Conservation (phyloP, 805 yeast genomes). For the Saturnispora bothae region DNA sequence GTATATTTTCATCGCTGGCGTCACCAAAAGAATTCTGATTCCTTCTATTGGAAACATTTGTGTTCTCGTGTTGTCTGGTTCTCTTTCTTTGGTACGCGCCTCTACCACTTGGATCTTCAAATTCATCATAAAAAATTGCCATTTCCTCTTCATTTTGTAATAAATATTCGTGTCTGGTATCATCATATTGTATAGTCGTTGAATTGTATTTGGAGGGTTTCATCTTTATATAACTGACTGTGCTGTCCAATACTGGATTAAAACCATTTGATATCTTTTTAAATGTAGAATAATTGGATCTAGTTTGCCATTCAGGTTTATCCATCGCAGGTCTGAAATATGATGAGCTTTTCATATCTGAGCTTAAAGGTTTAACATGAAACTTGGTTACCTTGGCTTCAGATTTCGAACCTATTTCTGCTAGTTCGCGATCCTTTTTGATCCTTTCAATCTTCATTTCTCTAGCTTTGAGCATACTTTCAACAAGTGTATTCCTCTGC, state of each 20-base stretch:
- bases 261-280: constrained; percentile 9
- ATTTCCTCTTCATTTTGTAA: constrained; percentile 7
- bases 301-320: constrained; percentile 14
- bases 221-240: constrained; percentile 14
- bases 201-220: constrained; percentile 14
- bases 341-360: not conserved
- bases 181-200: constrained; percentile 7
- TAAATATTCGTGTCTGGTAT: constrained; percentile 10
- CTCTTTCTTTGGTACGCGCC: not conserved
- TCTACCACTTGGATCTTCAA: constrained; percentile 1
- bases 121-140: constrained; percentile 4
- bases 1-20: too few species aligned
- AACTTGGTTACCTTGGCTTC: constrained; percentile 11
- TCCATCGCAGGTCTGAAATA: constrained; percentile 1
- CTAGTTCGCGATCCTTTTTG: constrained; percentile 4
- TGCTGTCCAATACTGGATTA: constrained; percentile 17
- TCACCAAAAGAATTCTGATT: too few species aligned
- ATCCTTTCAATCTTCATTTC: constrained; percentile 9
- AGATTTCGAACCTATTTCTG: not conserved
- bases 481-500: not conserved
- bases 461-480: constrained; percentile 12
- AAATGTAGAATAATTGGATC: constrained; percentile 15
- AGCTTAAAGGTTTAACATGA: constrained; percentile 2
- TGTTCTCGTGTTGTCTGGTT: constrained; percentile 3
- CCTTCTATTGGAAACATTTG: too few species aligned